Base-by-base conservation (phyloP, 129 eudicot species). In the Calendula officinalis region DNA sequence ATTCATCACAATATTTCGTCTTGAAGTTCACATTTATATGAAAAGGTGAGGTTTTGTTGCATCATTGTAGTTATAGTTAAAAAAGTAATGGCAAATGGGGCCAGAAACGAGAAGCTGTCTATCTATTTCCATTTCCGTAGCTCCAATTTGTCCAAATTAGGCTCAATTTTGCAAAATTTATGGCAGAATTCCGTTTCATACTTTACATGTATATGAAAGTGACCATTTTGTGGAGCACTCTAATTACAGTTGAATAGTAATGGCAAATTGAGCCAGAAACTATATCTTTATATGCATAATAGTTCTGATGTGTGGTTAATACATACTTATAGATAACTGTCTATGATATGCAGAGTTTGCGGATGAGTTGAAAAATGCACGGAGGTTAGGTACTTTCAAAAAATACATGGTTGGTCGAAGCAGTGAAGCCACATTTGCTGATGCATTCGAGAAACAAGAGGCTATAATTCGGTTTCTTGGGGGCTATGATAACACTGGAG, bases 401-500 rank as follows among this genome's bases (percentile, higher is more conserved):
- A 83, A 90, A 62, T 90, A 84, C 47, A 51, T 86, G 38, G 95
- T 86, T 48, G 95, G 97, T 64, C 59, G 95, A 74, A 72, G 97
- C 76, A 84, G 92, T 68, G 92, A 86, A 67, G 95, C 95, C 13
- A 86, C 97, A 38, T 90, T 79, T 58, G 77, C 89, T 1, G 95
- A 84, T 50, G 95, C 95, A 17, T 86, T 90, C 32, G 83, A 65
- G 82, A 90, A 90, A 75, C 95, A 86, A 64, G 95, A 90, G 77
- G 89, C 87, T 53, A 80, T 90, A 53, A 66, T 90, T 75, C 86
- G 95, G 64, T 84, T 69, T 69, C 91, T 90, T 41, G 92, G 89
- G 11, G 88, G 75, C 27, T 77, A 58, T 46, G 97, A 90, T 86
- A 88, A 91, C 15, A 69, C 79, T 42, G 97, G 95, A 60, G 92